Evolutionary conservation across 2,329 filamentous ascomycete species (phyloP).

Genomic region (Sclerotiophoma versabilis): DNA sequence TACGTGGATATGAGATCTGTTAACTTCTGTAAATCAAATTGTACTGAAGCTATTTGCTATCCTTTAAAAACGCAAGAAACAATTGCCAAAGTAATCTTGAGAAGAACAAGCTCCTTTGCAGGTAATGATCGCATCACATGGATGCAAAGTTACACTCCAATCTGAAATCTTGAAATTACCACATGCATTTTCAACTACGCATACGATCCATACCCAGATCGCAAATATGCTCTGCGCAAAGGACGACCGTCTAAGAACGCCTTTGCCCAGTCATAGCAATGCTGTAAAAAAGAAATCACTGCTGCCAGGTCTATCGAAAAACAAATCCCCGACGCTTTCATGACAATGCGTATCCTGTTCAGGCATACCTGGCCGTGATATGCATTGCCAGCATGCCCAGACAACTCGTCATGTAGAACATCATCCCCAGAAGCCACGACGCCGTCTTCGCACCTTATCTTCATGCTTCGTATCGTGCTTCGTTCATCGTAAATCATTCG

Average conservation of each 20-base stretch:
- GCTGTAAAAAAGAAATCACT: slow-evolving; percentile 18
- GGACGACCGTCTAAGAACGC: slow-evolving; percentile 19
- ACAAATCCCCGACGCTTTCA: background rate
- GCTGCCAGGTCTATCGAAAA: slow-evolving; percentile 11
- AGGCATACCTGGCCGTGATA: slow-evolving; percentile 1
- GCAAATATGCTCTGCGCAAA: slow-evolving; percentile 13
- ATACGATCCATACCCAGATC: slow-evolving; percentile 6
- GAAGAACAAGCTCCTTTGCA: too few relatives aligned
- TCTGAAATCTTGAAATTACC: slow-evolving; percentile 11
- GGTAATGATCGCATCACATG: too few relatives aligned
- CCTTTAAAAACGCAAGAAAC: too few relatives aligned
- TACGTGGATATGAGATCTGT: too few relatives aligned
- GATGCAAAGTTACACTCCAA: too few relatives aligned
- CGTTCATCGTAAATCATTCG: slow-evolving; percentile 16
- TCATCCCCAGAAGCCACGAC: slow-evolving; percentile 18
- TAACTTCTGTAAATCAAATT: too few relatives aligned
- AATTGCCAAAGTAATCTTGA: too few relatives aligned
- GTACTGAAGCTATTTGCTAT: too few relatives aligned
- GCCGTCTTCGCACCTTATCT: slow-evolving; percentile 4
- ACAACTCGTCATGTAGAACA: slow-evolving; percentile 12
- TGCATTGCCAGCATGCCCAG: slow-evolving; percentile 7
- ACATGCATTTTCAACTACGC: slow-evolving; percentile 17
- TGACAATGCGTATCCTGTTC: slow-evolving; percentile 2
- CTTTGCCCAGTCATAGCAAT: slow-evolving; percentile 21
- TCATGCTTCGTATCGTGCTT: slow-evolving; percentile 15